Percentiles rank a stretch among this genome's conserved stretches.
Conservation (phyloP, 2,329 filamentous ascomycete species). For the Cladophialophora bantiana region DNA sequence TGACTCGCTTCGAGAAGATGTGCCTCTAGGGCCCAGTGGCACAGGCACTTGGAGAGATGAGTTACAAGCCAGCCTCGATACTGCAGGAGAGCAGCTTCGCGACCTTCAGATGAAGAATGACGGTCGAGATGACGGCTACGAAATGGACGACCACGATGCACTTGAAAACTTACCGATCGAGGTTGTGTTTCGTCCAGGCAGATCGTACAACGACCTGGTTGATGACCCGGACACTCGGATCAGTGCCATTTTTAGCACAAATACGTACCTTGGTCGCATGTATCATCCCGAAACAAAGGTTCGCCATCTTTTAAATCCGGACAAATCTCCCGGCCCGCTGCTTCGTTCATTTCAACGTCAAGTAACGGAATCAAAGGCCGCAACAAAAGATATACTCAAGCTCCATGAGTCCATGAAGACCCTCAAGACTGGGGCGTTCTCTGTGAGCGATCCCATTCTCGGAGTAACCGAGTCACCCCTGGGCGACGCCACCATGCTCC, state of each 20-base stretch:
- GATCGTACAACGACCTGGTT: not conserved
- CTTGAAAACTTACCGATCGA: not conserved
- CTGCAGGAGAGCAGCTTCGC: conserved; percentile 10
- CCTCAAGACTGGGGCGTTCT: conserved; percentile 6
- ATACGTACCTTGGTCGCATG: conserved; percentile 9
- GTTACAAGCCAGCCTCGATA: conserved; percentile 7
- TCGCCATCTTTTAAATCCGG: conserved; percentile 10
- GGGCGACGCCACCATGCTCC: conserved; percentile 11
- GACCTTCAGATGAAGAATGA: conserved; percentile 10
- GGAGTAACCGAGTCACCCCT: conserved; percentile 7
- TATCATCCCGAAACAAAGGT: conserved; percentile 8
- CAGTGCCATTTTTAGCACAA: conserved; percentile 9
- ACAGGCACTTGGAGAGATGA: conserved; percentile 12
- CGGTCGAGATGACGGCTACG: conserved; percentile 10
- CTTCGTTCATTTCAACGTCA: conserved; percentile 10
- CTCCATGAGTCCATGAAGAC: conserved; percentile 7
- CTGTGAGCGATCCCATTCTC: conserved; percentile 13
- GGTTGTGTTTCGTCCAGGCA: conserved; percentile 9
- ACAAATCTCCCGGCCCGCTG: conserved; percentile 11
- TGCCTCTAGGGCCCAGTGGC: conserved; percentile 9
- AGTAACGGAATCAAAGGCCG: conserved; percentile 3
- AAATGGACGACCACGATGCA: conserved; percentile 8
- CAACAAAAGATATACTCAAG: conserved; percentile 9
- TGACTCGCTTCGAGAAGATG: conserved; percentile 12
- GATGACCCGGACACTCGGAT: conserved; percentile 4